Conservation (phyloP, 345 rosid genomes). For the Tarenaya hassleriana region DNA sequence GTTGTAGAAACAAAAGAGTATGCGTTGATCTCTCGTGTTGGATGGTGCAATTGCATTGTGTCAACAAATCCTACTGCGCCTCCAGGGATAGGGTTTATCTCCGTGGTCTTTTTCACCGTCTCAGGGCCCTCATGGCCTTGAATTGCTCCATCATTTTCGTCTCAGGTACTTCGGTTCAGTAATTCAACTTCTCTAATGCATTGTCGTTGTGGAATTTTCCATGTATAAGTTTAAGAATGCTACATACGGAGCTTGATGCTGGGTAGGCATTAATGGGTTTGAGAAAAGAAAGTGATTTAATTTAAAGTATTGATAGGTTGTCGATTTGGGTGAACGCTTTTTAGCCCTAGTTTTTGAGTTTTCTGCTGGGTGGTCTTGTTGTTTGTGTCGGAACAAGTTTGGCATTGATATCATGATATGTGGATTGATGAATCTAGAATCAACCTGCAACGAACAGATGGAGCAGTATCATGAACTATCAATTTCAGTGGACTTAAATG, state of each 20-base stretch:
- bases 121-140: conserved; percentile 83
- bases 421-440: not conserved
- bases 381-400: not conserved
- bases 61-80: conserved; percentile 52
- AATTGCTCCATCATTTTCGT: conserved; percentile 77
- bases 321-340: no score
- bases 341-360: no score
- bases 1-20: conserved; percentile 70
- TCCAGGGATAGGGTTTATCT: conserved; percentile 54
- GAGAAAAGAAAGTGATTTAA: no score
- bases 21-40: conserved; percentile 95
- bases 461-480: no score
- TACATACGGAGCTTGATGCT: no score
- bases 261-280: no score
- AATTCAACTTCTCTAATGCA: not conserved
- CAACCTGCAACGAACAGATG: no score
- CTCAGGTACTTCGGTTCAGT: conserved; percentile 35
- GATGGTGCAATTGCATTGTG: conserved; percentile 81
- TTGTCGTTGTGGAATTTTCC: no score
- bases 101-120: conserved; percentile 71
- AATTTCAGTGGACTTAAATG: no score
- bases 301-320: no score
- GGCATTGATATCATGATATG: not conserved
- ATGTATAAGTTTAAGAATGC: no score
- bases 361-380: no score